These are phyloP conservation scores for Metschnikowia koreensis DNA, from an alignment of 805 yeast genomes.

Conservation along the genomic window DNA sequence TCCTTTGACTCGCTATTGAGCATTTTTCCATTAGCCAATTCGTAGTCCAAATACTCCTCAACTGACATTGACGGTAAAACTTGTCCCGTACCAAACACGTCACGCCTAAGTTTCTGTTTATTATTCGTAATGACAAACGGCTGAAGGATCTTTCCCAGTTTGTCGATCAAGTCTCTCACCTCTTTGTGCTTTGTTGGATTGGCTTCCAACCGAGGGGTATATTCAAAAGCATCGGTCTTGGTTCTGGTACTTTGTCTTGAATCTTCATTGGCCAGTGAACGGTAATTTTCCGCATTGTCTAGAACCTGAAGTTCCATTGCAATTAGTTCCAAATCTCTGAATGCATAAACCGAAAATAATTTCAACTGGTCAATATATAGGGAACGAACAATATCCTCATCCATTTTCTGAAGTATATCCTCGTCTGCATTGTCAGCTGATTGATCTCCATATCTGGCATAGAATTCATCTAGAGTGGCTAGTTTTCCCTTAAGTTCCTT, in stretches of 20 bases:
- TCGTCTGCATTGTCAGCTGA: slow-evolving; percentile 16
- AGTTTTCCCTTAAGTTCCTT: slow-evolving; percentile 51
- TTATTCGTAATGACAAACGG: slow-evolving; percentile 74
- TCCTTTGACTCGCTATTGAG: slow-evolving; percentile 45
- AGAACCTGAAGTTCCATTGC: slow-evolving; percentile 68
- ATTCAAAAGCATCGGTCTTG: slow-evolving; percentile 39
- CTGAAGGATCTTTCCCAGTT: slow-evolving; percentile 73
- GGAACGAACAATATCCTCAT: slow-evolving; percentile 63
- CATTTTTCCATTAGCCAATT: slow-evolving; percentile 81
- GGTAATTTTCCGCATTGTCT: slow-evolving; percentile 20
- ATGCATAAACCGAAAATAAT: slow-evolving; percentile 50
- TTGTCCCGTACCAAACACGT: slow-evolving; percentile 91
- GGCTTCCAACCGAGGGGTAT: slow-evolving; percentile 63
- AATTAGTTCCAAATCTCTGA: slow-evolving; percentile 55
- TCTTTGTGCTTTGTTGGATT: slow-evolving; percentile 33
- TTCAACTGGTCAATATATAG: slow-evolving; percentile 56
- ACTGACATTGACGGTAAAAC: slow-evolving; percentile 90
- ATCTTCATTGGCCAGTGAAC: slow-evolving; percentile 19
- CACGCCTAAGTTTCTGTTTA: slow-evolving; percentile 53
- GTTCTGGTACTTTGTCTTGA: slow-evolving; percentile 8
- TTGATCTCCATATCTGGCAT: slow-evolving; percentile 9
- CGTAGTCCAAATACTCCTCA: slow-evolving; percentile 87
- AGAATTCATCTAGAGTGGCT: slow-evolving; percentile 31
- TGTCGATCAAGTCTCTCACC: slow-evolving; percentile 48
- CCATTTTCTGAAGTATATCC: slow-evolving; percentile 34